Base-by-base conservation (phyloP, 768 basidiomycete genomes). In the Kwoniella bestiolae region DNA sequence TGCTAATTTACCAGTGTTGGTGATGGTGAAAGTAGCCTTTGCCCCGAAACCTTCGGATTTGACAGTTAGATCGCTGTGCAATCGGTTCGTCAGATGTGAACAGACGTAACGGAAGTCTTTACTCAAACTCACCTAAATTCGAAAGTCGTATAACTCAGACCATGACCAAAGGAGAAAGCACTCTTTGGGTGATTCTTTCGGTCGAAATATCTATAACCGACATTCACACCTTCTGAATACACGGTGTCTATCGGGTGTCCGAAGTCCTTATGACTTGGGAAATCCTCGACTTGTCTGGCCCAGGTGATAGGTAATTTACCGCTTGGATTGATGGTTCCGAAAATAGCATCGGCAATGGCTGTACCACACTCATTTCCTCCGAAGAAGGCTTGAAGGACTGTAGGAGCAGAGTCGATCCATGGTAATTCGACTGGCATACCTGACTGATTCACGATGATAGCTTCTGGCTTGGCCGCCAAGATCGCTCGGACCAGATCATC, bases 381-480 rank as follows among this genome's bases (percentile, higher is more conserved):
- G 57, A 72, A 76, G 65, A 76, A 77, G 5, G 87, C 82, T 65
- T 90, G 88, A 2, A 90, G 58, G 26, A 90, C 73, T 11, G 85
- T 85, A 9, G 81, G 74, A 6, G 87, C 86, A 38, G 83, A 72
- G 49, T 84, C 73, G 3, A 87, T 79, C 89, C 89, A 91, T 3
- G 90, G 89, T 87, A 91, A 89, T 7, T 86, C 83, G 7, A 89
- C 85, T 0, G 89, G 68, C 63, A 68, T 70, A 25, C 77, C 75
- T 5, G 72, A 68, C 31, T 73, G 73, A 26, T 69, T 70, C 44
- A 74, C 64, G n/a, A 74, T 56, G 46, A 76, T 65, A 21, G 70
- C 45, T 38, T 77, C 67, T 25, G 76, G 74, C 45, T 76, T 62
- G 38, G 60, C 71, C 0, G 55, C 34, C 8, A 79, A 73, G 16